These are phyloP conservation scores for Pseudogymnoascus sp. DNA, from an alignment of 2,329 filamentous ascomycete genomes.

Conservation along the genomic window DNA sequence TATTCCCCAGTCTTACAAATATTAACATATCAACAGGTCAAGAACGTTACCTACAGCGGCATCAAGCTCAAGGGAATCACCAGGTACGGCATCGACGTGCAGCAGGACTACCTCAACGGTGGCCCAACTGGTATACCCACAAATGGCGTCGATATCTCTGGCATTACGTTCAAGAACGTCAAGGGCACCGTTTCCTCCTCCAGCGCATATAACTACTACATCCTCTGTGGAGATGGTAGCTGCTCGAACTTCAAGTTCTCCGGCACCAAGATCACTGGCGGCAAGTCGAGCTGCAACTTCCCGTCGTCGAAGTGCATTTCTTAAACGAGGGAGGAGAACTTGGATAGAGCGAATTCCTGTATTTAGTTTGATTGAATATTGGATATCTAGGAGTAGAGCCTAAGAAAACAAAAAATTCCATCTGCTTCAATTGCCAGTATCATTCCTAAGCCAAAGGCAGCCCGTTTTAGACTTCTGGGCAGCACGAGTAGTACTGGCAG, in stretches of 20 bases:
- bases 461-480: neutral
- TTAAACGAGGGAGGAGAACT: neutral
- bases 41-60: conserved; percentile 41
- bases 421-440: neutral
- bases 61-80: conserved; percentile 43
- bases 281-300: conserved; percentile 25
- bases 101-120: conserved; percentile 49
- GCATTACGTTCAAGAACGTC: conserved; percentile 30
- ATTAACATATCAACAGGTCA: neutral
- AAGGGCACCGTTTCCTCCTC: conserved; percentile 26
- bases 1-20: neutral
- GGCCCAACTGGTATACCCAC: conserved; percentile 31
- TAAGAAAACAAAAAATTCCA: neutral
- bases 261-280: conserved; percentile 30
- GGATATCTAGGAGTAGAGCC: neutral
- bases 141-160: conserved; percentile 31
- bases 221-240: conserved; percentile 32
- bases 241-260: conserved; percentile 31
- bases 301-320: conserved; percentile 22
- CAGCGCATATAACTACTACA: conserved; percentile 30
- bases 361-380: neutral
- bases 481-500: neutral
- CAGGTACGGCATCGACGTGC: conserved; percentile 46
- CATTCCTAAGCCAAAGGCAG: too few species aligned
- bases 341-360: neutral